Conservation (phyloP, 2,329 filamentous ascomycete species). For the Geosmithia flava region DNA sequence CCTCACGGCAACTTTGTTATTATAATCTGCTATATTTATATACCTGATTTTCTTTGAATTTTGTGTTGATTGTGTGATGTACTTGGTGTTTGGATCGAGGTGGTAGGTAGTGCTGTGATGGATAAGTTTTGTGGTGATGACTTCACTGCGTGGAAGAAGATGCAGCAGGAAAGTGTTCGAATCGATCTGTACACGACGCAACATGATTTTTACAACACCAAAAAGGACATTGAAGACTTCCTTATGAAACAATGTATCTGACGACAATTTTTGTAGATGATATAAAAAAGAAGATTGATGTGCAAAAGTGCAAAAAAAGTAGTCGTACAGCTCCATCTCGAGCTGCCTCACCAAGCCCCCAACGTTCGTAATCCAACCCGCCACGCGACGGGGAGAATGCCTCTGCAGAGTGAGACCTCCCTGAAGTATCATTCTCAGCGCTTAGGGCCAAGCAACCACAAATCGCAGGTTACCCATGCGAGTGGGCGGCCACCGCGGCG, state of each 20-base stretch:
- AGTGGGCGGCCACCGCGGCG: conserved; percentile 53
- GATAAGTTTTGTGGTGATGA: conserved; percentile 3
- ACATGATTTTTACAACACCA: not conserved
- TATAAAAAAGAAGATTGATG: not conserved
- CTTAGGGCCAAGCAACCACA: conserved; percentile 46
- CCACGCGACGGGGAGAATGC: conserved; percentile 58
- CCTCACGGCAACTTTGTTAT: conserved; percentile 32
- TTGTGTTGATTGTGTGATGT: not conserved
- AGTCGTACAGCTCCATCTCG: conserved; percentile 40
- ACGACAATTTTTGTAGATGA: not conserved
- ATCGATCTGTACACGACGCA: not conserved
- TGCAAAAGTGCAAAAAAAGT: conserved; percentile 21
- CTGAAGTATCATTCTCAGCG: conserved; percentile 59
- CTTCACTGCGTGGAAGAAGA: conserved; percentile 3
- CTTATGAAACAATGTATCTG: not conserved
- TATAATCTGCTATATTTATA: not conserved
- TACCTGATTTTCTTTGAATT: too few relatives aligned
- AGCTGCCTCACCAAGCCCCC: conserved; percentile 38
- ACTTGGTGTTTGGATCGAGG: too few relatives aligned
- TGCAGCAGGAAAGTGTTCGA: not conserved
- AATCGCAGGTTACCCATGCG: conserved; percentile 55
- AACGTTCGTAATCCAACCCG: conserved; percentile 55
- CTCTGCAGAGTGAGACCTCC: conserved; percentile 64
- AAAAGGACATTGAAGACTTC: not conserved
- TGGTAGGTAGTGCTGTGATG: not conserved